phyloP scores from a whole-genome alignment of 768 basidiomycete species.

The Kwoniella dejecticola region DNA sequence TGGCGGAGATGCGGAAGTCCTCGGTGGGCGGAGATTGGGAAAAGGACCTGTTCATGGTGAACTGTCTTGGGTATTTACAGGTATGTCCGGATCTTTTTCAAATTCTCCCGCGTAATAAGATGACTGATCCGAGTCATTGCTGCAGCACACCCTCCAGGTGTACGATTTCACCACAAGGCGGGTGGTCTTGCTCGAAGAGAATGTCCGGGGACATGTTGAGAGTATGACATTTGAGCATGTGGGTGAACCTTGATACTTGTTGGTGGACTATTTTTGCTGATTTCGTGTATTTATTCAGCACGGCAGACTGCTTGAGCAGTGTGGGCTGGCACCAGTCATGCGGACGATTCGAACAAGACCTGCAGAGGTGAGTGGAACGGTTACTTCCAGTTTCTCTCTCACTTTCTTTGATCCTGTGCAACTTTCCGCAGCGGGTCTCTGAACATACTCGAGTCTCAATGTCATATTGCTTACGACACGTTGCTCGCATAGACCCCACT shows the following conservation, averaged over 20 bases:
- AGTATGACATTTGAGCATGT: slow-evolving; percentile 81
- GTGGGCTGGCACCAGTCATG: slow-evolving; percentile 57
- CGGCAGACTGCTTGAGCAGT: slow-evolving; percentile 56
- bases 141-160: slow-evolving; percentile 50
- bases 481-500: slow-evolving; percentile 64
- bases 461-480: not conserved
- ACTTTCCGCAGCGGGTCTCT: too few relatives aligned
- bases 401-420: not conserved
- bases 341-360: slow-evolving; percentile 54
- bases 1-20: slow-evolving; percentile 60
- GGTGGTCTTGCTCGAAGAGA: slow-evolving; percentile 62
- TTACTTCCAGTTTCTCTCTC: not conserved
- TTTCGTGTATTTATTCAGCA: slow-evolving; percentile 45
- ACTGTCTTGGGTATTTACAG: slow-evolving; percentile 79
- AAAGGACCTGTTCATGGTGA: slow-evolving; percentile 75
- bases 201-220: slow-evolving; percentile 67
- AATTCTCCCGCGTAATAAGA: not conserved
- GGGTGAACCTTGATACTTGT: slow-evolving; percentile 49
- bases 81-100: slow-evolving; percentile 59
- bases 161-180: slow-evolving; percentile 55
- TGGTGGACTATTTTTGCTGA: not conserved
- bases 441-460: too few relatives aligned
- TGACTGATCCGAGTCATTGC: not conserved
- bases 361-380: slow-evolving; percentile 48
- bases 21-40: slow-evolving; percentile 72